Conservation (phyloP, 257 asterid species). For the Solanum paucissectum region DNA sequence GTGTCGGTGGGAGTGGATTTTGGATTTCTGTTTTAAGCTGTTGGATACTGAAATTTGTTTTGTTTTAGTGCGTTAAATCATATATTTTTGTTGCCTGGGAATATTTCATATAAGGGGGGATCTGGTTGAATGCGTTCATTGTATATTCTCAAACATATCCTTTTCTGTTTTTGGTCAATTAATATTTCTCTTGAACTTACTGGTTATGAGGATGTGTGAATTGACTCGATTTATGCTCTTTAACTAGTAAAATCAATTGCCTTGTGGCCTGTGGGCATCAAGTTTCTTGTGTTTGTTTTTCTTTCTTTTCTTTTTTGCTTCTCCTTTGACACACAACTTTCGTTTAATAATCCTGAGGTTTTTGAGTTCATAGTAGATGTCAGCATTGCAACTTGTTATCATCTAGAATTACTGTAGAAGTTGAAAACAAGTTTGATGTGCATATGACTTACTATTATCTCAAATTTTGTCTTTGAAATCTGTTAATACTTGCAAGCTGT, state of each 20-base stretch:
- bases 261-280: background rate
- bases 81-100: background rate
- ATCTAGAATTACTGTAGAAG: background rate
- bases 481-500: background rate
- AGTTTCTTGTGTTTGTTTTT: background rate
- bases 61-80: background rate
- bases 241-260: background rate
- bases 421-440: background rate
- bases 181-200: background rate
- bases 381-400: background rate
- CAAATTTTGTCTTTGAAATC: background rate
- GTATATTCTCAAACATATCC: background rate
- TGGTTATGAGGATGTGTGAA: background rate
- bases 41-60: background rate
- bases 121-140: background rate
- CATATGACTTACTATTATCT: background rate
- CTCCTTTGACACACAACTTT: background rate
- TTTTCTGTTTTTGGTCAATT: background rate
- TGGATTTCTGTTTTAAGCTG: background rate
- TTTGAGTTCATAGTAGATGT: background rate
- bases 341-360: background rate
- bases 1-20: background rate
- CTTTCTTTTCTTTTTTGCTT: background rate
- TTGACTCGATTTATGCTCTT: background rate
- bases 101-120: background rate